phyloP scores from a whole-genome alignment of 78 protist genomes.

The Creolimax fragrantissima region DNA sequence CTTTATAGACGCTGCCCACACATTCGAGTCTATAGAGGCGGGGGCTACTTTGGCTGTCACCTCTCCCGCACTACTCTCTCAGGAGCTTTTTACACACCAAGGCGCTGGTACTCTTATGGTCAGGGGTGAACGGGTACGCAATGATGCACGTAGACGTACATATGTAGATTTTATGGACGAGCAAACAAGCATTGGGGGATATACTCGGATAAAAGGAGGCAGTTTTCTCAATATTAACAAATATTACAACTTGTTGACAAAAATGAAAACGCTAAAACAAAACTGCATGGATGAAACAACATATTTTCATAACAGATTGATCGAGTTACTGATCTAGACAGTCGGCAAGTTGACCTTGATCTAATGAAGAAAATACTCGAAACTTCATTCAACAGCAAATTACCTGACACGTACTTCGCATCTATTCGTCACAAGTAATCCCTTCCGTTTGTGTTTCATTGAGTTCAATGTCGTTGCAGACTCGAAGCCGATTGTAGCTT shows the following conservation, averaged over 20 bases:
- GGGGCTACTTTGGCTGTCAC: not conserved
- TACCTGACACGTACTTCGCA: not conserved
- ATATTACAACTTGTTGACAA: no score
- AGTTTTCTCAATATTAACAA: no score
- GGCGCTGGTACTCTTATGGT: not conserved
- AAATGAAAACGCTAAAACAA: no score
- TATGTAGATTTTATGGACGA: no score
- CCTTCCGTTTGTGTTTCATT: no score
- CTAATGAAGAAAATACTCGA: not conserved
- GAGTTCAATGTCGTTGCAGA: no score
- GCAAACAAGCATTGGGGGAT: no score
- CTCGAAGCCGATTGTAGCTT: no score
- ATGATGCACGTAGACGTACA: no score
- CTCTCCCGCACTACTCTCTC: not conserved
- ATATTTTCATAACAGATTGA: not conserved
- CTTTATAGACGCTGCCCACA: not conserved
- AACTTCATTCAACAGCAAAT: not conserved
- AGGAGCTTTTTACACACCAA: not conserved
- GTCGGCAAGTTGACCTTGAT: not conserved
- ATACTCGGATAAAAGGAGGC: no score
- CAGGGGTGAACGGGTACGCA: not conserved
- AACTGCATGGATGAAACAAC: no score
- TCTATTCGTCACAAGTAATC: not conserved
- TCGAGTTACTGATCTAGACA: not conserved
- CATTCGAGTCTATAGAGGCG: not conserved